A percentile compares a stretch with the other conserved stretches of the same genome.
These are phyloP conservation scores for Albophoma yamanashiensis DNA, from an alignment of 2,329 filamentous ascomycete genomes.

Conservation along the genomic window DNA sequence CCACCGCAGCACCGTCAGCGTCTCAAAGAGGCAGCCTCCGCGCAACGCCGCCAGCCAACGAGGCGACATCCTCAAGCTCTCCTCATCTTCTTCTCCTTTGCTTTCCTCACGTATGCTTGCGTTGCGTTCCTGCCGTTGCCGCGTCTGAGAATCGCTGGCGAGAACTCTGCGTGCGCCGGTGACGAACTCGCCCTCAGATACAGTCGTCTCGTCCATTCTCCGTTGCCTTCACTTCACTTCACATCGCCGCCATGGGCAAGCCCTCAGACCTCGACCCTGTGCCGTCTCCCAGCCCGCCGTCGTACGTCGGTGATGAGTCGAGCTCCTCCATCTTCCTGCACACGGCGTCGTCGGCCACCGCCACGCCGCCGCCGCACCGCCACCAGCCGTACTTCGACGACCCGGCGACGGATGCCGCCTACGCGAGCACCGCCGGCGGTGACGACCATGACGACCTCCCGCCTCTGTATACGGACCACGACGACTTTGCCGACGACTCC, in stretches of 20 bases:
- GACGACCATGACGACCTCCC: conserved; percentile 31
- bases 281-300: conserved; percentile 5
- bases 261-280: conserved; percentile 8
- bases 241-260: conserved; percentile 14
- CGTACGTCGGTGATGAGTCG: conserved; percentile 16
- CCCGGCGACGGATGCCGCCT: conserved; percentile 14
- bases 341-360: background rate
- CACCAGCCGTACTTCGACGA: conserved; percentile 23
- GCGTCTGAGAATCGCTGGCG: background rate
- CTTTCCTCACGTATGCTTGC: background rate
- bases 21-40: background rate
- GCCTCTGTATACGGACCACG: conserved; percentile 32
- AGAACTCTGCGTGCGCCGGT: background rate
- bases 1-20: background rate
- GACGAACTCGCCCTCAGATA: background rate
- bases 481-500: conserved; percentile 7
- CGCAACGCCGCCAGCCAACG: background rate
- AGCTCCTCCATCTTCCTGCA: background rate
- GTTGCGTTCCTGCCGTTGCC: background rate
- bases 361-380: conserved; percentile 7
- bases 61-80: background rate
- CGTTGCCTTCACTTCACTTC: background rate
- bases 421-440: background rate
- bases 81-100: background rate
- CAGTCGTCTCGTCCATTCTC: background rate